Evolutionary conservation across 352 stramenopile species (phyloP), one percentile per base, ranked within the genome.

Genomic region (Globisporangium nunn): DNA sequence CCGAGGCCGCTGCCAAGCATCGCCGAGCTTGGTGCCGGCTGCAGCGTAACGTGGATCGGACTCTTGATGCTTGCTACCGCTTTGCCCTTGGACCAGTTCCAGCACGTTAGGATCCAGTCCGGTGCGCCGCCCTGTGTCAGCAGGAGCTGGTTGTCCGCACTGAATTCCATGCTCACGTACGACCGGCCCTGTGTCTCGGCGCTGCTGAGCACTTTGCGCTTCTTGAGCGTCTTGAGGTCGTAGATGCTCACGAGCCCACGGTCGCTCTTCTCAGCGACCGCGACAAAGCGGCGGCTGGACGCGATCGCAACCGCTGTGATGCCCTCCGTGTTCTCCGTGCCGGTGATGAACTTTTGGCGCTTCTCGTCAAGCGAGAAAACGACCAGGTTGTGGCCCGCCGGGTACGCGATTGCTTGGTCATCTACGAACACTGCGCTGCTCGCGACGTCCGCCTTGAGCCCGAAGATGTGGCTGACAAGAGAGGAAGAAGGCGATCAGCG

Each of bases 71-170:
- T 86, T 29, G 81, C 83, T 1, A 95, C 70, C 0, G 88, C 70
- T 59, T 97, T 96, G 46, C 85, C 91, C 58, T 96, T 97, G 48
- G 88, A 84, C 89, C 88, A 97, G 64, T 96, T 93, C 90, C 90
- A 98, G 58, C 84, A 86, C 47, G 90, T 89, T 33, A 98, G 72
- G 45, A 85, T 91, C 87, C 85, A 95, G 66, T 95, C 83, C 4
- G 85, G 85, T 1, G 73, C 70, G 6, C 85, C 88, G 44, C 85
- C 84, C 52, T 97, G 86, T 2, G 90, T 89, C 6, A 98, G 63
- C n/a, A 98, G 67, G 15, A 96, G 64, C 70, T 96, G 81, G 18
- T 91, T 93, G 64, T 98, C 89, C 29, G 83, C 78, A 43, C 83
- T 96, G 62, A 97, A 98, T 54, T 85, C 78, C 66, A 97, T 78